These are phyloP conservation scores for Penicillium steckii DNA, from an alignment of 495 filamentous ascomycete genomes.

Conservation along the genomic window DNA sequence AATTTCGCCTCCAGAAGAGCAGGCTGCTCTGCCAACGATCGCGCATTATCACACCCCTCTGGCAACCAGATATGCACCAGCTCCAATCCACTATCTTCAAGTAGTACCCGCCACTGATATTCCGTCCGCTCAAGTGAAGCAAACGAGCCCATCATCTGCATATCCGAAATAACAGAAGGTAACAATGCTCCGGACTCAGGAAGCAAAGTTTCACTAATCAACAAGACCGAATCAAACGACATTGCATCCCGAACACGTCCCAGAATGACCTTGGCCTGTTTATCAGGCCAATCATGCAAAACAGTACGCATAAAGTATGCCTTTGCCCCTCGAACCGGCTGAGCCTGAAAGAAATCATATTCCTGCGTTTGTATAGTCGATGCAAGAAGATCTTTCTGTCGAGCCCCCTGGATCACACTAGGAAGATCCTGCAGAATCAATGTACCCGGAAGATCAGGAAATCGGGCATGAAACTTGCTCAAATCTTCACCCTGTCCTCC, in stretches of 20 bases:
- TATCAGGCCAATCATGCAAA: conserved; percentile 51
- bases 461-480: conserved; percentile 45
- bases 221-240: conserved; percentile 34
- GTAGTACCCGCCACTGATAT: conserved; percentile 15
- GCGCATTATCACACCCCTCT: conserved; percentile 5
- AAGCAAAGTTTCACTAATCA: conserved; percentile 41
- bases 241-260: conserved; percentile 40
- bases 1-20: conserved; percentile 13
- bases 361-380: conserved; percentile 29
- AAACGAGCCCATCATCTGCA: conserved; percentile 39
- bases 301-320: conserved; percentile 36
- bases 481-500: conserved; percentile 55
- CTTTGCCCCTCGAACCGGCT: conserved; percentile 39
- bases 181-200: conserved; percentile 10
- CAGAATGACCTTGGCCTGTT: conserved; percentile 40
- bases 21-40: conserved; percentile 9
- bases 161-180: conserved; percentile 26
- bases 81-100: conserved; percentile 53
- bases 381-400: conserved; percentile 6
- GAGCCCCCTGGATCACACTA: conserved; percentile 34
- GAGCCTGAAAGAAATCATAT: conserved; percentile 51
- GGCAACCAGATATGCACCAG: conserved; percentile 44
- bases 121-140: conserved; percentile 35
- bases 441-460: conserved; percentile 36
- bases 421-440: conserved; percentile 57